These are phyloP conservation scores for Nectriaceae sp. DNA, from an alignment of 2,329 filamentous ascomycete genomes.

Conservation along the genomic window DNA sequence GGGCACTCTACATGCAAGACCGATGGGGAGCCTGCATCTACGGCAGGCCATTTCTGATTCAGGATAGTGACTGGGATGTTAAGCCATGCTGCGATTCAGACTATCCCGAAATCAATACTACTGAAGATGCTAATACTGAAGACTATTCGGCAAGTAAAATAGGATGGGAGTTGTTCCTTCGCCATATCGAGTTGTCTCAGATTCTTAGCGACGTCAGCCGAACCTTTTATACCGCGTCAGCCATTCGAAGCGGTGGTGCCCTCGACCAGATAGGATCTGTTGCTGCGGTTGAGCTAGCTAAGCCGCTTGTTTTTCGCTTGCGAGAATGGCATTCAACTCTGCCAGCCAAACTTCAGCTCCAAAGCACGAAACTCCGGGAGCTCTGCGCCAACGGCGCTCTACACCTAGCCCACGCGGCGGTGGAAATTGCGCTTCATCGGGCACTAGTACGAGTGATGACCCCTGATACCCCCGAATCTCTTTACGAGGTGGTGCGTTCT, in stretches of 20 bases:
- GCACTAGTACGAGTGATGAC: slow-evolving; percentile 48
- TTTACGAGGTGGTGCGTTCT: slow-evolving; percentile 36
- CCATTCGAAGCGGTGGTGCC: slow-evolving; percentile 31
- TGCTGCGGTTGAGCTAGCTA: slow-evolving; percentile 35
- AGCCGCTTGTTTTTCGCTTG: slow-evolving; percentile 35
- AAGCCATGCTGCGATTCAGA: slow-evolving; percentile 36
- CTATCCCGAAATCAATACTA: slow-evolving; percentile 40
- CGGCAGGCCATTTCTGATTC: slow-evolving; percentile 58
- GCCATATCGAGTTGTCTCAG: slow-evolving; percentile 51
- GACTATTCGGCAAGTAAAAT: slow-evolving; percentile 45
- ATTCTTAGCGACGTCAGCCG: slow-evolving; percentile 54
- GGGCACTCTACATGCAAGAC: slow-evolving; percentile 68
- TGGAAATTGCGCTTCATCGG: slow-evolving; percentile 53
- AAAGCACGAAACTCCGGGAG: slow-evolving; percentile 42
- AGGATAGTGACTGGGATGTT: slow-evolving; percentile 56
- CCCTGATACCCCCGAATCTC: slow-evolving; percentile 28
- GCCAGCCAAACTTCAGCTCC: slow-evolving; percentile 47
- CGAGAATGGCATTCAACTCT: slow-evolving; percentile 48
- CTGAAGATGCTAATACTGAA: slow-evolving; percentile 38
- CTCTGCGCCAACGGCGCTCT: slow-evolving; percentile 46
- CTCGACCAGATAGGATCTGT: slow-evolving; percentile 35
- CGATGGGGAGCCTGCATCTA: slow-evolving; percentile 61
- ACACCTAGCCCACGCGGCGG: slow-evolving; percentile 52
- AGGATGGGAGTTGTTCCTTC: slow-evolving; percentile 50
- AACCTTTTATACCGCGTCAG: slow-evolving; percentile 45